Conservation (phyloP, 1,284 basidiomycete genomes). For the Heterobasidion parviporum region DNA sequence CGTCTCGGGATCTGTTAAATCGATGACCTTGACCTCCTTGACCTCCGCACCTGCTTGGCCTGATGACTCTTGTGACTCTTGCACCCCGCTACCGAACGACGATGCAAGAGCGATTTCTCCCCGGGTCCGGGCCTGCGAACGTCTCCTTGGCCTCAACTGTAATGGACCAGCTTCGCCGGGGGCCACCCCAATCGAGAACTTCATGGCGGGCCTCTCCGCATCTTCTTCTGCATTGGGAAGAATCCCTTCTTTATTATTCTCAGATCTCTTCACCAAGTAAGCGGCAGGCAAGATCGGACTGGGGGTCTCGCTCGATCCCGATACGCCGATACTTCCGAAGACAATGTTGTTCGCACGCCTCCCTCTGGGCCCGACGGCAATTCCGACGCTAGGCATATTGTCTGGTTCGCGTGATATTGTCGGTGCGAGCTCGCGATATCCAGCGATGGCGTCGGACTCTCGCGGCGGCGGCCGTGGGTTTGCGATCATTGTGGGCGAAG, state of each 20-base stretch:
- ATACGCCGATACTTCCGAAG: slow-evolving; percentile 43
- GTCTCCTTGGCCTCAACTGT: slow-evolving; percentile 27
- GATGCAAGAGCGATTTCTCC: background rate
- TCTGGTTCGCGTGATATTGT: background rate
- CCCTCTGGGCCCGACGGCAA: slow-evolving; percentile 9
- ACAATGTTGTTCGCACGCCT: slow-evolving; percentile 24
- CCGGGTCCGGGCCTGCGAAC: slow-evolving; percentile 17
- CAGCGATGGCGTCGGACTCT: slow-evolving; percentile 23
- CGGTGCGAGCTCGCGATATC: slow-evolving; percentile 22
- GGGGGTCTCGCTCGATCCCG: slow-evolving; percentile 20
- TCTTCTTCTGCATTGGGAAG: slow-evolving; percentile 10
- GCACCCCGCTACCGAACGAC: background rate
- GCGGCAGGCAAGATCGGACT: slow-evolving; percentile 14
- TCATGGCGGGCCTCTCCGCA: slow-evolving; percentile 18
- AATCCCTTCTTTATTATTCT: slow-evolving; percentile 5
- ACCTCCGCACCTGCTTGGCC: slow-evolving; percentile 1
- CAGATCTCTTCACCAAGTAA: slow-evolving; percentile 1
- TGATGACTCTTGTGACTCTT: background rate
- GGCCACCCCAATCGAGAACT: slow-evolving; percentile 38
- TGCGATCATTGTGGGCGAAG: slow-evolving; percentile 20
- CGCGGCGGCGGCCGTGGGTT: slow-evolving; percentile 22
- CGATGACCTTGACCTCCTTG: slow-evolving; percentile 21
- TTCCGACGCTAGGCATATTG: background rate
- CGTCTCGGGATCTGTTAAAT: slow-evolving; percentile 25
- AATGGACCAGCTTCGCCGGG: slow-evolving; percentile 32